Percentiles rank a stretch among this genome's conserved stretches.
Evolutionary conservation across 2,329 filamentous ascomycete genomes (phyloP).

Genomic region (Fulvia fulva): DNA sequence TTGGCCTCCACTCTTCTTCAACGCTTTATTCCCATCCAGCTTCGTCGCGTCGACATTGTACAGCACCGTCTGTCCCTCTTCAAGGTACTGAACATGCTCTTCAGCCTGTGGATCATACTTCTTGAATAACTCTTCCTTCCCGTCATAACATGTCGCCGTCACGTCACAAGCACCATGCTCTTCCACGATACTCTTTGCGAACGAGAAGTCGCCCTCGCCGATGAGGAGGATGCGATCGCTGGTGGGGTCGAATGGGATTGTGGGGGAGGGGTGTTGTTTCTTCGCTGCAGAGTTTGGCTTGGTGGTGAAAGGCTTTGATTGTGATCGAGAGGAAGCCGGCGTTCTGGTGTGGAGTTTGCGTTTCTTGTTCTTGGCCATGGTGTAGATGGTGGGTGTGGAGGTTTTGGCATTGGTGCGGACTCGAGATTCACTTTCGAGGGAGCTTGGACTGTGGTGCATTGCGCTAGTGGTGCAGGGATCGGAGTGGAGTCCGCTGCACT

Average conservation of each 20-base stretch:
- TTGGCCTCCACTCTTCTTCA: constrained; percentile 40
- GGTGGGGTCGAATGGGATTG: constrained; percentile 61
- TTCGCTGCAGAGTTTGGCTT: background rate
- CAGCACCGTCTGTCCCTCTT: constrained; percentile 47
- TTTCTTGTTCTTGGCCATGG: background rate
- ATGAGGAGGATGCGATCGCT: constrained; percentile 69
- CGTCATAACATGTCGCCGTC: constrained; percentile 67
- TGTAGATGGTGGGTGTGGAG: background rate
- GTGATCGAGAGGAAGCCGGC: background rate
- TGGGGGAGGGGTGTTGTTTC: constrained; percentile 38
- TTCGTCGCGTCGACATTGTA: constrained; percentile 67
- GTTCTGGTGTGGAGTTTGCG: background rate
- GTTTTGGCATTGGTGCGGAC: background rate
- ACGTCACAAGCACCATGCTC: constrained; percentile 64
- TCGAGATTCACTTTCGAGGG: background rate
- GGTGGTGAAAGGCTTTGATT: background rate
- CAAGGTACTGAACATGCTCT: constrained; percentile 55
- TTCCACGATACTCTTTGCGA: constrained; percentile 62
- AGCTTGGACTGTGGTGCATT: background rate
- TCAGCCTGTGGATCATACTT: constrained; percentile 67
- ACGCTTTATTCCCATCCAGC: constrained; percentile 46
- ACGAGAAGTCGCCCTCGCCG: constrained; percentile 78
- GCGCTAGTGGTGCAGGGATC: background rate
- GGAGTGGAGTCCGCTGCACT: background rate
- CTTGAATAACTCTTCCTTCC: constrained; percentile 52